Evolutionary conservation across 1,284 basidiomycete species (phyloP), one percentile per base, ranked within the genome.

Genomic region (Sphaerobolus stellatus): DNA sequence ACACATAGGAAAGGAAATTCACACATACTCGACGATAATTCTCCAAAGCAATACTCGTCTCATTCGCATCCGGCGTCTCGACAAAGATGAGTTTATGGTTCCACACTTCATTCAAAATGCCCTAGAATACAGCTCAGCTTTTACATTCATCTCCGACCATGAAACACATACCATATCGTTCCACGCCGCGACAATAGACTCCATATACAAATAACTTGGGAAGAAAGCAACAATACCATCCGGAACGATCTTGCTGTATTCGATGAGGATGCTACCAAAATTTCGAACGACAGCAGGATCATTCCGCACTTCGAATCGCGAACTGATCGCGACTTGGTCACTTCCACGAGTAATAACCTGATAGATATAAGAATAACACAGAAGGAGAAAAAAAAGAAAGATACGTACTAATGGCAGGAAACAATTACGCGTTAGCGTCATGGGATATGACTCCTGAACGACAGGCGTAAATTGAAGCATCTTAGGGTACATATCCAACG

Each of bases 181-280:
- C 97, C 97, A 99, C 13, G 97, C 97, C 2, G 94, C 94, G 20
- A 99, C 97, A 60, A 99, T 99, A 31, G 92, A 95, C 74, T 99
- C 97, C 97, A 99, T 99, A 74, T 99, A 99, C 25, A 99, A 83
- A 74, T 99, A 99, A 68, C 92, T 95, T 16, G 97, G 97, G 74
- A 99, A 99, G 81, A 99, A 99, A 7, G 95, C 96, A 30, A 98
- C 97, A 58, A 99, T 92, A n/a, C 97, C 97, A 71, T 99, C 97
- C 5, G 97, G 97, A 0, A 99, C 94, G 52, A 93, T 94, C 70
- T 95, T 96, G 71, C 92, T 92, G 75, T 98, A 98, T 71, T 99
- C 97, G 64, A 98, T 88, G 33, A 99, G 82, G 70, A 99, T 98
- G 67, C 90, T 97, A 33, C 97, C 97, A 68, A 98, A 99, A 72